Evolutionary conservation across 2,329 filamentous ascomycete species (phyloP).

Genomic region (Fusarium bactridioides): DNA sequence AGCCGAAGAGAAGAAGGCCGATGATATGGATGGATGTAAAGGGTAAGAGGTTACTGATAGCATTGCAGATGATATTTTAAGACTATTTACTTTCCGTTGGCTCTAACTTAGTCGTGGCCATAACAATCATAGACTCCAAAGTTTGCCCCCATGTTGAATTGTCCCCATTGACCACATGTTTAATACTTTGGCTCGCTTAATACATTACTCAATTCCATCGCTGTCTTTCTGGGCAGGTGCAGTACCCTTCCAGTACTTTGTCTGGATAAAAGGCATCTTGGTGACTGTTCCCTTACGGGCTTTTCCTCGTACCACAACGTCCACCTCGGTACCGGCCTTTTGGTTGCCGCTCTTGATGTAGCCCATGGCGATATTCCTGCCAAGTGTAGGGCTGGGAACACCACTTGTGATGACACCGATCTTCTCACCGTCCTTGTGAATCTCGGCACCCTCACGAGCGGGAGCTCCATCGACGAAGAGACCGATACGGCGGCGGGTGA

Average conservation of each 20-base stretch:
- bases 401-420: conserved; percentile 89
- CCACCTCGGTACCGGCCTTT: conserved; percentile 83
- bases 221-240: conserved; percentile 13
- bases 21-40: background rate
- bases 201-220: conserved; percentile 2
- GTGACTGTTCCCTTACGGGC: conserved; percentile 76
- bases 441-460: conserved; percentile 85
- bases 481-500: conserved; percentile 78
- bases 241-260: conserved; percentile 69
- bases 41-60: background rate
- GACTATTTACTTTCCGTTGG: conserved; percentile 1
- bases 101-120: background rate
- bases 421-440: conserved; percentile 71
- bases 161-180: conserved; percentile 14
- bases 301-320: conserved; percentile 80
- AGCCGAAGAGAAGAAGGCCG: background rate
- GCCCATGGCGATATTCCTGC: conserved; percentile 95
- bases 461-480: conserved; percentile 85
- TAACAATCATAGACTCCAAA: conserved; percentile 17
- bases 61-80: background rate
- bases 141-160: conserved; percentile 27
- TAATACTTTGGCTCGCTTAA: conserved; percentile 23
- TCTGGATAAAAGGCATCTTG: conserved; percentile 89
- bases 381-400: conserved; percentile 84
- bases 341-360: conserved; percentile 84